Percentiles rank a stretch among this genome's conserved stretches.
Conservation (phyloP, 2,329 filamentous ascomycete genomes). For the Chaetomiaceae sp. region DNA sequence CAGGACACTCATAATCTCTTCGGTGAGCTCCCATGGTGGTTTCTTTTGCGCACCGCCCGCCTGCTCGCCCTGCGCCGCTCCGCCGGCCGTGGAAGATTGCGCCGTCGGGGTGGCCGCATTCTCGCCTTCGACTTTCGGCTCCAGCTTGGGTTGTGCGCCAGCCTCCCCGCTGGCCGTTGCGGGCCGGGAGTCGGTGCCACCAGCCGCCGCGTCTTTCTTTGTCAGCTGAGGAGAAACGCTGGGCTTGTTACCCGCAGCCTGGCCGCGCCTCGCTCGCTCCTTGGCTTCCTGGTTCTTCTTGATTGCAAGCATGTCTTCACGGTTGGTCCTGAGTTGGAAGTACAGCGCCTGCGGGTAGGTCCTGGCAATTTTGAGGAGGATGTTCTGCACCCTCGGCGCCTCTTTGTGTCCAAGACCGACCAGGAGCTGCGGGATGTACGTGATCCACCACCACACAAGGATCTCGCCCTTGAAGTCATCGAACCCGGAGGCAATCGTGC, state of each 20-base stretch:
- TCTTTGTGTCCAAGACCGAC: constrained; percentile 90
- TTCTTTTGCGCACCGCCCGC: constrained; percentile 52
- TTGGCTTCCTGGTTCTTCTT: constrained; percentile 83
- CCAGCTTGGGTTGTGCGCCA: constrained; percentile 41
- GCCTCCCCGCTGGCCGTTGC: constrained; percentile 48
- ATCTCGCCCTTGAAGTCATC: constrained; percentile 97
- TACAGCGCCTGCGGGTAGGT: constrained; percentile 93
- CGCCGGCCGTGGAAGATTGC: constrained; percentile 21
- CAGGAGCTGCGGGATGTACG: constrained; percentile 93
- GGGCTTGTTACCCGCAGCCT: constrained; percentile 43
- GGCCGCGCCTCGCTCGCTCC: constrained; percentile 48
- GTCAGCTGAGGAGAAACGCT: constrained; percentile 45
- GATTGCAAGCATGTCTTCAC: constrained; percentile 89
- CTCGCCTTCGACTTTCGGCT: constrained; percentile 29
- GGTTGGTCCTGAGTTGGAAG: constrained; percentile 87
- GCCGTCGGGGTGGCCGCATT: constrained; percentile 23
- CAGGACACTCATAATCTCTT: constrained; percentile 90
- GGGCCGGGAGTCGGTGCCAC: constrained; percentile 43
- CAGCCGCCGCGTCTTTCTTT: constrained; percentile 47
- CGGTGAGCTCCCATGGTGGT: constrained; percentile 92
- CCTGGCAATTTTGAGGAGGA: constrained; percentile 91
- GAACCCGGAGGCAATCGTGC: constrained; percentile 78
- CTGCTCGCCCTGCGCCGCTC: constrained; percentile 19
- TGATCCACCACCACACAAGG: constrained; percentile 99
- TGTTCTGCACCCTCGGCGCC: constrained; percentile 76